Base-by-base conservation (phyloP, 495 filamentous ascomycete species). In the Aspergillus hancockii region DNA sequence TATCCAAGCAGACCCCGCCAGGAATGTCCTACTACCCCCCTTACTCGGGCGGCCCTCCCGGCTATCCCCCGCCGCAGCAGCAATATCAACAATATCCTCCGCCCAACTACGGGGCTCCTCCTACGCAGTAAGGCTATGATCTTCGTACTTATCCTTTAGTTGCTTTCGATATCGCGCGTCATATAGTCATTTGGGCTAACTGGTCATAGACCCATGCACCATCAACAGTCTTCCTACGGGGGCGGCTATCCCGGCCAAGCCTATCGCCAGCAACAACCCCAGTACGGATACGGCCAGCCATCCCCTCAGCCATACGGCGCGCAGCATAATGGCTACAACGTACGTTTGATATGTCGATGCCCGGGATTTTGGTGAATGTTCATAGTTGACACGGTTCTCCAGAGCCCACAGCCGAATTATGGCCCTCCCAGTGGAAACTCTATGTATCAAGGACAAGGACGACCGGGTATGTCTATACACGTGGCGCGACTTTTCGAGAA, bases 1-100 rank as follows among this genome's bases (percentile, higher is more conserved):
- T 41, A 46, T 54, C 36, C 41, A n/a, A n/a, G n/a, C n/a, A 13
- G 46, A 18, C 28, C 38, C 52, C 31, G 23, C 21, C 41, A 58
- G 62, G 59, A 57, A 83, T 83, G 81, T 83, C 81, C 56, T 82
- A 79, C 60, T 83, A 82, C 58, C 79, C 78, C 32, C 75, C 78
- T 34, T 78, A 79, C 57, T 69, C 69, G 45, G 78, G 75, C 46
- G 78, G 75, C 46, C 63, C 70, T 46, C 76, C 79, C 61, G 77
- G 76, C 41, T 82, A 83, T 63, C 79, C 78, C 63, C 78, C 79
- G 59, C 79, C 69, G 54, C 77, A 81, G 60, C 73, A 61, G 32
- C 55, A 36, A 49, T 46, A 32, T 23, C 58, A 64, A 43, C 58
- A 64, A 43, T 46, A 54, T 69, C 73, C 67, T 52, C 64, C 67